Conservation (phyloP, 345 rosid species). For the Arabis alpina region DNA sequence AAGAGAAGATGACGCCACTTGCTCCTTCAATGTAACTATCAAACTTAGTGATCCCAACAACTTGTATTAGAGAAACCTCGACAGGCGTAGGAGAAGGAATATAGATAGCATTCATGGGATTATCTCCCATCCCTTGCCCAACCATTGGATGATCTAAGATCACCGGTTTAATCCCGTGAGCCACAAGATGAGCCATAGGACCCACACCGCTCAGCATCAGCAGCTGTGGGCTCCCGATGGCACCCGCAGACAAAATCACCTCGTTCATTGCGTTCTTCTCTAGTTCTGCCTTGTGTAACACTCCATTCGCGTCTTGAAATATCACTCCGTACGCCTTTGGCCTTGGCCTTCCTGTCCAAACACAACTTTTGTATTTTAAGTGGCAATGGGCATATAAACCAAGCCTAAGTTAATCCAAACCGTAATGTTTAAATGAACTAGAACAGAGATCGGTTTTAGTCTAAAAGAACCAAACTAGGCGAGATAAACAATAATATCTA, state of each 20-base stretch:
- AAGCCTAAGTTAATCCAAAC: too few relatives aligned
- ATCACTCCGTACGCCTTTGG: conserved; percentile 73
- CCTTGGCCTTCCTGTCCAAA: conserved; percentile 43
- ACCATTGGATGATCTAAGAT: conserved; percentile 64
- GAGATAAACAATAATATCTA: too few relatives aligned
- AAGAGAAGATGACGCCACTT: conserved; percentile 59
- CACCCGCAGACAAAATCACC: conserved; percentile 75
- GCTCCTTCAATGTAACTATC: conserved; percentile 63
- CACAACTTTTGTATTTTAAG: conserved; percentile 7
- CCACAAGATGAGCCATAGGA: conserved; percentile 54
- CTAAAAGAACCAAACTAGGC: too few relatives aligned
- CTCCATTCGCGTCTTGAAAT: conserved; percentile 57
- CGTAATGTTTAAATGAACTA: too few relatives aligned
- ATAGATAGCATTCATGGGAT: conserved; percentile 69
- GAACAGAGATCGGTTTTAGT: too few relatives aligned
- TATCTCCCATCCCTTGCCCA: conserved; percentile 85
- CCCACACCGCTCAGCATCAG: conserved; percentile 86
- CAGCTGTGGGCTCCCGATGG: conserved; percentile 84
- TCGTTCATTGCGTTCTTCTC: conserved; percentile 49
- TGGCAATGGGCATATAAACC: too few relatives aligned
- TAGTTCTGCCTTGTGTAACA: conserved; percentile 52
- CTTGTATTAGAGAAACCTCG: conserved; percentile 63
- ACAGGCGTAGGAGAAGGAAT: conserved; percentile 69
- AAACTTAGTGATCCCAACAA: conserved; percentile 63
- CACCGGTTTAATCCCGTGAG: conserved; percentile 51